Evolutionary conservation across 495 filamentous ascomycete genomes (phyloP).

Genomic region (Cercophora scortea): DNA sequence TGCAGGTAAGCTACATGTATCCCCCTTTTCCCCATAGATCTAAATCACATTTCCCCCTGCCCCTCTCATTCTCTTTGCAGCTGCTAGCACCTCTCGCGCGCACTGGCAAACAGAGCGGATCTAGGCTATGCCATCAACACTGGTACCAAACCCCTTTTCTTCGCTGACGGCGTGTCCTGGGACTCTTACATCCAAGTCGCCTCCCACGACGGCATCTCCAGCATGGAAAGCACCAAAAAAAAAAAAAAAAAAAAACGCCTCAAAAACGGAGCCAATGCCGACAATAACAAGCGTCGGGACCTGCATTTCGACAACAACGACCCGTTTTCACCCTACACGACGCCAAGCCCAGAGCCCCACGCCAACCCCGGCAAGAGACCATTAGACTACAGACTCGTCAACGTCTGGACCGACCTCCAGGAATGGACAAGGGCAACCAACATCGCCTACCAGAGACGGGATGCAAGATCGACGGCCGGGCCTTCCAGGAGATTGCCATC

Average conservation of each 20-base stretch:
- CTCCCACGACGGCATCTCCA: too few species aligned
- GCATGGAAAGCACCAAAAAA: too few species aligned
- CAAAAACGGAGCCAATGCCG: too few species aligned
- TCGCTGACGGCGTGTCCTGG: too few species aligned
- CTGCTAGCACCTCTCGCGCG: not conserved
- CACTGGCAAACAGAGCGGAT: not conserved
- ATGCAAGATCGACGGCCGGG: not conserved
- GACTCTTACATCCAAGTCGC: too few species aligned
- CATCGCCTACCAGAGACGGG: conserved; percentile 3
- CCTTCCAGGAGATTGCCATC: conserved; percentile 8
- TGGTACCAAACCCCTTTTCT: too few species aligned
- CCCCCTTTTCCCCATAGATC: not conserved
- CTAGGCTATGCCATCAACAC: too few species aligned
- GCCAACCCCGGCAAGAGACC: conserved; percentile 2
- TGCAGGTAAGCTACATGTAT: conserved; percentile 9
- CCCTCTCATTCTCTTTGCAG: not conserved
- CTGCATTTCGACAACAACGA: not conserved
- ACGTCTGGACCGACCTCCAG: conserved; percentile 7
- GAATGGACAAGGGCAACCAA: conserved; percentile 10
- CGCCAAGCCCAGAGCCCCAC: not conserved
- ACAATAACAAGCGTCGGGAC: too few species aligned
- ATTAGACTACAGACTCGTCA: conserved; percentile 5
- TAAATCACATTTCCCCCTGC: not conserved
- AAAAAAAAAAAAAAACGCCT: too few species aligned
- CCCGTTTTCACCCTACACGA: conserved; percentile 1